Conservation (phyloP, 2,329 filamentous ascomycete genomes). For the Aotearoamyces nothofagi region DNA sequence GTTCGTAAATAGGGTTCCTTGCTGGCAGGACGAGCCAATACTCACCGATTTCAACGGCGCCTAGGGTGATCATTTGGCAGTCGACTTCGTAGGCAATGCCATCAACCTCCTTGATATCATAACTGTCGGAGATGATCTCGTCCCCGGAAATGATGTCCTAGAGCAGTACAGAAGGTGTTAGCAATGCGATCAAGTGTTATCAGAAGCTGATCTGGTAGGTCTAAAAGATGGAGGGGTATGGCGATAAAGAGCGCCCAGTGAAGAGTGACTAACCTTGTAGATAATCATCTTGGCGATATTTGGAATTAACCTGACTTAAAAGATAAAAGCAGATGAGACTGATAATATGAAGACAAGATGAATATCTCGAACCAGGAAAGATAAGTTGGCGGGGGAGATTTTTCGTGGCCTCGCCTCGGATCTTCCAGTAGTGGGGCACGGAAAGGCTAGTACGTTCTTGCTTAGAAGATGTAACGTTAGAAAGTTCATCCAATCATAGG, state of each 20-base stretch:
- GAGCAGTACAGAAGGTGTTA: constrained; percentile 5
- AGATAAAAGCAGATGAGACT: no score
- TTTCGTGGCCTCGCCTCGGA: no score
- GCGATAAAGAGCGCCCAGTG: neutral
- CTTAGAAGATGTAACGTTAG: no score
- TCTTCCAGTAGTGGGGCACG: no score
- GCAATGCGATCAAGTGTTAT: constrained; percentile 1
- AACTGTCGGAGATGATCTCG: constrained; percentile 96
- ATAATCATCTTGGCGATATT: constrained; percentile 52
- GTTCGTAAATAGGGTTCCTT: no score
- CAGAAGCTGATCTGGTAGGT: neutral
- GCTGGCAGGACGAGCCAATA: no score
- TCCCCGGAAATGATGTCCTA: constrained; percentile 82
- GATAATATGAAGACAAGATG: no score
- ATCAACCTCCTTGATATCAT: constrained; percentile 67
- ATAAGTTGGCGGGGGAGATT: no score
- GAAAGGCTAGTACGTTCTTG: no score
- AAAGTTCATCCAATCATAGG: no score
- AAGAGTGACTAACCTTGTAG: constrained; percentile 43
- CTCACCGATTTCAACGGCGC: constrained; percentile 54
- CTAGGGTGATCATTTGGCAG: constrained; percentile 78
- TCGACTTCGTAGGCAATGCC: constrained; percentile 78
- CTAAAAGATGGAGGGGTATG: neutral
- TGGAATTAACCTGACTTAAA: neutral
- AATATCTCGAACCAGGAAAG: no score